Evolutionary conservation across 83 land plant species (phyloP), one percentile per base, ranked within the genome.

Genomic region (Picea engelmannii): DNA sequence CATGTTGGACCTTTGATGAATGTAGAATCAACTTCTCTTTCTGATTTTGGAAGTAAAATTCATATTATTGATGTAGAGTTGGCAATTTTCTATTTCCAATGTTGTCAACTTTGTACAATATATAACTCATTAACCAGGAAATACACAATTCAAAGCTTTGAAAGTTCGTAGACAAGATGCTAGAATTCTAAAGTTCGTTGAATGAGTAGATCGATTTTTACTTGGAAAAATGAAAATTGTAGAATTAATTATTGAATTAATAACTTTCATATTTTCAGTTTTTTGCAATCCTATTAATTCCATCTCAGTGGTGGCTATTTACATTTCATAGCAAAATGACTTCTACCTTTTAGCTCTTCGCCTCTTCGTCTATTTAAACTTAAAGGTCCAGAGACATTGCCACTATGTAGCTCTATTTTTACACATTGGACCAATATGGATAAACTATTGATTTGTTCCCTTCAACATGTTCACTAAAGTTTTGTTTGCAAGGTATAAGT

Each of bases 71-170:
- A 65, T 24, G 55, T 64, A 65, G 79, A 78, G 79, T 78, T 78
- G 31, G 79, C 79, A 58, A 78, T n/a, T 59, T 18, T 62, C 35
- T 17, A 59, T 47, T 78, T 24, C 42, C 11, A 78, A 31, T 31
- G 79, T 60, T 27, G 79, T 78, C 21, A 78, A 78, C 24, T 78
- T 78, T 31, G 35, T 78, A 21, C 79, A 31, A 59, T 78, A 2
- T 78, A 61, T 61, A 78, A 20, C 64, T 60, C 79, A 78, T 16
- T 5, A 78, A 17, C 4, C 64, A 4, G 23, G 11, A 35, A 17
- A 78, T 12, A 59, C 10, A 0, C 0, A 27, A n/a, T 35, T 78
- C 27, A 78, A 25, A 78, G 21, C 62, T 21, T 60, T 18, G 25
- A 27, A 78, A 47, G 21, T 27, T 27, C 24, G 24, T 16, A 78